phyloP scores from a whole-genome alignment of 495 filamentous ascomycete genomes.

The Staphylotrichum longicolle region DNA sequence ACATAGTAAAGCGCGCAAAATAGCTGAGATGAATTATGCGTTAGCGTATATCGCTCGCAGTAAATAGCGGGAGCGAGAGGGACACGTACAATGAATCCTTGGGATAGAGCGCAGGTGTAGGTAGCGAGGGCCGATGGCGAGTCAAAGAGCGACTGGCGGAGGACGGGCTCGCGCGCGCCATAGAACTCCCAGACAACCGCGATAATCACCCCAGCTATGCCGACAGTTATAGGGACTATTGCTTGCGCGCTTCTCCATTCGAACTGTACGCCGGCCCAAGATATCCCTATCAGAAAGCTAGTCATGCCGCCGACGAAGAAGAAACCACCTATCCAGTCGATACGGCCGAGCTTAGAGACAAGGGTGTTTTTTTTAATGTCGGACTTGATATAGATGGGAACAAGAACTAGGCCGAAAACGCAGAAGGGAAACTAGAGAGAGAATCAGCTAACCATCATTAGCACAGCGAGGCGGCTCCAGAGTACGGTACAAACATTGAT shows the following conservation, averaged over 20 bases:
- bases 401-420: slow-evolving; percentile 35
- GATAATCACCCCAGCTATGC: slow-evolving; percentile 31
- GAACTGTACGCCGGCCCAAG: slow-evolving; percentile 56
- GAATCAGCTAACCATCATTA: not conserved
- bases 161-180: slow-evolving; percentile 51
- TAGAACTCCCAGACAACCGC: slow-evolving; percentile 44
- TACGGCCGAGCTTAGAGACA: slow-evolving; percentile 34
- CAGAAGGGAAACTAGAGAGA: slow-evolving; percentile 37
- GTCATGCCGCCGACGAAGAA: slow-evolving; percentile 49
- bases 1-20: slow-evolving; percentile 55
- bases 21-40: slow-evolving; percentile 29
- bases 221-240: slow-evolving; percentile 48
- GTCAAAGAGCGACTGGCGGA: slow-evolving; percentile 50
- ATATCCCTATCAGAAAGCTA: slow-evolving; percentile 55
- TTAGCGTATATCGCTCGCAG: too few species aligned
- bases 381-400: slow-evolving; percentile 37
- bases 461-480: too few species aligned
- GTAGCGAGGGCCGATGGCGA: slow-evolving; percentile 37
- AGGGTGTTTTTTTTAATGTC: slow-evolving; percentile 30
- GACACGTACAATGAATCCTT: slow-evolving; percentile 39
- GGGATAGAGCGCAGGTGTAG: slow-evolving; percentile 36
- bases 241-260: slow-evolving; percentile 47
- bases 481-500: slow-evolving; percentile 36
- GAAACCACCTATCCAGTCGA: slow-evolving; percentile 44
- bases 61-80: slow-evolving; percentile 33